These are phyloP conservation scores for Pichia sp. DNA, from an alignment of 1,139 yeast species.

Conservation along the genomic window DNA sequence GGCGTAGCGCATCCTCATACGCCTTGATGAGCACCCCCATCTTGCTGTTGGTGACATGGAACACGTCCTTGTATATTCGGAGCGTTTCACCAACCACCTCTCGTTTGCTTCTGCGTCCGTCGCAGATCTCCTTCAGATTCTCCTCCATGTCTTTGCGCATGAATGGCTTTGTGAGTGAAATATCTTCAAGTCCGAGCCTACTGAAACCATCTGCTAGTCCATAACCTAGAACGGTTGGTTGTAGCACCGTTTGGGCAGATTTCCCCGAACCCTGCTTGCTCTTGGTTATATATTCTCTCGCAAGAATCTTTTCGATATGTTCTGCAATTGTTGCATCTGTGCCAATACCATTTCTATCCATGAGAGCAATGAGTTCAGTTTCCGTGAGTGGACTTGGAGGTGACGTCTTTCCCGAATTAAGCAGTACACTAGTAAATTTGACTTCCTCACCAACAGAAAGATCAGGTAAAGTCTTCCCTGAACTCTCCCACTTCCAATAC, in stretches of 20 bases:
- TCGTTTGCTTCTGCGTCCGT: constrained; percentile 48
- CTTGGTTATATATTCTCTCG: constrained; percentile 60
- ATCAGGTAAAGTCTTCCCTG: constrained; percentile 53
- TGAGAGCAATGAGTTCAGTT: constrained; percentile 80
- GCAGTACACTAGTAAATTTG: constrained; percentile 43
- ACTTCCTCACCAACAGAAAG: constrained; percentile 53
- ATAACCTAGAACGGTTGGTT: constrained; percentile 82
- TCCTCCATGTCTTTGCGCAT: constrained; percentile 71
- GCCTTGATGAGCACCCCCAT: constrained; percentile 7
- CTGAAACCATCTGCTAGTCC: constrained; percentile 89
- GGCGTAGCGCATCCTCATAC: constrained; percentile 6
- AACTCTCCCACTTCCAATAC: constrained; percentile 73
- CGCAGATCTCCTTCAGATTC: constrained; percentile 58
- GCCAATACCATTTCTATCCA: constrained; percentile 98
- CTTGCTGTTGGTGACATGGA: constrained; percentile 13
- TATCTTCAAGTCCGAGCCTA: constrained; percentile 59
- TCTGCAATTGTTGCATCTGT: constrained; percentile 99
- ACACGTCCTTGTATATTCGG: constrained; percentile 57
- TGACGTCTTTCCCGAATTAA: constrained; percentile 69
- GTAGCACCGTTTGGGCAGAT: constrained; percentile 35
- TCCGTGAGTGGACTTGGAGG: constrained; percentile 87
- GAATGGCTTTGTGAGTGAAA: constrained; percentile 84
- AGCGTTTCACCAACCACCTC: constrained; percentile 54
- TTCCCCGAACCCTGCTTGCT: constrained; percentile 29
- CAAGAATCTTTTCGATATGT: constrained; percentile 75